A percentile compares a stretch with the other conserved stretches of the same genome.
Conservation (phyloP, 257 asterid species). For the Echites panduratus region DNA sequence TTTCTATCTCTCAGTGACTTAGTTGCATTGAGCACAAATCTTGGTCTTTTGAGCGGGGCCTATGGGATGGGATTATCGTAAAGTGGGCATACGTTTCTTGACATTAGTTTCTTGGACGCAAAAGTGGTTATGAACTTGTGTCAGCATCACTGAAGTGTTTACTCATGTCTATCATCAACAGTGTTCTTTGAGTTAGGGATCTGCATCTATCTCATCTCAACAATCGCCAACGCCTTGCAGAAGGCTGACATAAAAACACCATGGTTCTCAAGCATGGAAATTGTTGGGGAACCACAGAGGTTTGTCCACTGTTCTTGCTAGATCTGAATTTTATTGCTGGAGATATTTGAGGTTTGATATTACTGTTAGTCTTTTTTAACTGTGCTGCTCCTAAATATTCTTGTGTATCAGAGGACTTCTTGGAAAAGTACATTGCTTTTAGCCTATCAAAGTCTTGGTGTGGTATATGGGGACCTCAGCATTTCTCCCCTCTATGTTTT, state of each 20-base stretch:
- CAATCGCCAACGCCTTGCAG: conserved; percentile 17
- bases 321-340: conserved; percentile 1
- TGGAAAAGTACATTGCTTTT: conserved; percentile 76
- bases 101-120: conserved; percentile 26
- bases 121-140: conserved; percentile 18
- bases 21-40: conserved; percentile 22
- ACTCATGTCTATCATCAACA: conserved; percentile 14
- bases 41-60: conserved; percentile 18
- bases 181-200: conserved; percentile 28
- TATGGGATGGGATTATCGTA: conserved; percentile 25
- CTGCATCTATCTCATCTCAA: conserved; percentile 17
- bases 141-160: conserved; percentile 20
- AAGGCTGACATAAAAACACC: conserved; percentile 14
- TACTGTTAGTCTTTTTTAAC: not conserved
- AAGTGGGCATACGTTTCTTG: conserved; percentile 31
- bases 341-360: not conserved
- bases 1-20: conserved; percentile 10
- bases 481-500: conserved; percentile 96
- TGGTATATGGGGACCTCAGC: conserved; percentile 94
- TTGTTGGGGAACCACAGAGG: conserved; percentile 67
- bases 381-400: not conserved
- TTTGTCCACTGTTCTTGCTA: conserved; percentile 22
- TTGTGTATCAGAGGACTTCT: conserved; percentile 48
- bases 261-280: conserved; percentile 67
- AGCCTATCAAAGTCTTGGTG: conserved; percentile 97